Evolutionary conservation across 2,329 filamentous ascomycete genomes (phyloP).

Genomic region (Penicillium sp.): DNA sequence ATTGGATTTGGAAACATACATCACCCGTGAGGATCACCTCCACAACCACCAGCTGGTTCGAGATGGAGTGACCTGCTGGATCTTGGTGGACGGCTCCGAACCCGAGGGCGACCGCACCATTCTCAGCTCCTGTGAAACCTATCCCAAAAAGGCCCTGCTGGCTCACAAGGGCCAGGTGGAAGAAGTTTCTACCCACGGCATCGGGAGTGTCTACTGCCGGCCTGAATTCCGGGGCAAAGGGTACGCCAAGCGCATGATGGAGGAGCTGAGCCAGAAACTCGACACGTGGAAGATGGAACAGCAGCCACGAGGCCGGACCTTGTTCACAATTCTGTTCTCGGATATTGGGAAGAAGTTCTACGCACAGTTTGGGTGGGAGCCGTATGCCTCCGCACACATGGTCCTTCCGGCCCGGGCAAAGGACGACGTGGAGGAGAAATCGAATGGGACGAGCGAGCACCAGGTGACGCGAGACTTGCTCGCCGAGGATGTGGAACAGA

Average conservation of each 20-base stretch:
- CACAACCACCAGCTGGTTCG: slow-evolving; percentile 47
- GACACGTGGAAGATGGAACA: slow-evolving; percentile 48
- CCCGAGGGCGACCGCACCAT: slow-evolving; percentile 40
- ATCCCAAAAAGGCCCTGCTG: slow-evolving; percentile 37
- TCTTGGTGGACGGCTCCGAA: slow-evolving; percentile 47
- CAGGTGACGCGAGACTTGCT: slow-evolving; percentile 25
- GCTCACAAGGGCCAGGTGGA: slow-evolving; percentile 51
- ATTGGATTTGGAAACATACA: slow-evolving; percentile 50
- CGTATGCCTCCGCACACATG: slow-evolving; percentile 67
- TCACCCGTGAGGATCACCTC: slow-evolving; percentile 52
- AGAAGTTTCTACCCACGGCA: slow-evolving; percentile 58
- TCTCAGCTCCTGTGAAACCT: slow-evolving; percentile 55
- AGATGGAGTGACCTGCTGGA: slow-evolving; percentile 55
- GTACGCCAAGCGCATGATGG: slow-evolving; percentile 72
- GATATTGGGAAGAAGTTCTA: slow-evolving; percentile 85
- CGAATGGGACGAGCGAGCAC: slow-evolving; percentile 9
- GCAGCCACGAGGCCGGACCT: slow-evolving; percentile 35
- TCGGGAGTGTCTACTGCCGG: slow-evolving; percentile 74
- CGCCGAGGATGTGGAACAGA: slow-evolving; percentile 28
- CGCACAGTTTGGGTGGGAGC: slow-evolving; percentile 67
- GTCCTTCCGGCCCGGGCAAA: slow-evolving; percentile 47
- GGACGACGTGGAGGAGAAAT: slow-evolving; percentile 14
- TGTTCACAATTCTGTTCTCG: slow-evolving; percentile 77
- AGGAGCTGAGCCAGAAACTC: slow-evolving; percentile 54
- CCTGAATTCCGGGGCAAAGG: slow-evolving; percentile 61